Evolutionary conservation across 768 basidiomycete species (phyloP).

Genomic region (Termitomyces eurrhizus): DNA sequence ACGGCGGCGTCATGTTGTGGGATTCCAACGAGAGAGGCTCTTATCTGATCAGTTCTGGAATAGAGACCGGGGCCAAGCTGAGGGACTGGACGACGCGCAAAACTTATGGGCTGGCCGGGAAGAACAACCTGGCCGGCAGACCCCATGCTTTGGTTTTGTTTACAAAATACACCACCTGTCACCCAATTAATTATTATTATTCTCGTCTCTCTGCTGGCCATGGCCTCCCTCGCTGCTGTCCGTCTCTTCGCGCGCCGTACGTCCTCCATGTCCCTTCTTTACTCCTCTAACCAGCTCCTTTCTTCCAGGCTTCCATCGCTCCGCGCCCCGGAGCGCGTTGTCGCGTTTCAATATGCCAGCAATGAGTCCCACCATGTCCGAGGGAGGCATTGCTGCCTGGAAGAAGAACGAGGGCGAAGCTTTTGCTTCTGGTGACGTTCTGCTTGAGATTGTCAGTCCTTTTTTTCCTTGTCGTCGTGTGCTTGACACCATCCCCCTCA

Average conservation of each 20-base stretch:
- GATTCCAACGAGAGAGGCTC: conserved; percentile 69
- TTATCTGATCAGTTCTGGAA: conserved; percentile 52
- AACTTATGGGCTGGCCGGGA: conserved; percentile 74
- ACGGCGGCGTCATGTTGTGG: conserved; percentile 63
- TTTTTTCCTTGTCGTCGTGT: conserved; percentile 9
- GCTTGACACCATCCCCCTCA: conserved; percentile 26
- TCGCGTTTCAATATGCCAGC: conserved; percentile 94
- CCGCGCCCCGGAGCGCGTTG: conserved; percentile 73
- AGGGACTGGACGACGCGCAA: conserved; percentile 51
- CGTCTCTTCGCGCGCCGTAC: conserved; percentile 66
- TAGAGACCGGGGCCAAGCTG: conserved; percentile 68
- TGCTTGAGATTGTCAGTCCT: conserved; percentile 84
- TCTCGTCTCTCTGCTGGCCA: conserved; percentile 43
- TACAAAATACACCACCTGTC: conserved; percentile 22
- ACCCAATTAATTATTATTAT: conserved; percentile 24
- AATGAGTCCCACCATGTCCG: conserved; percentile 99
- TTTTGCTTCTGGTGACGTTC: conserved; percentile 86
- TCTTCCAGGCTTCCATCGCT: conserved; percentile 70
- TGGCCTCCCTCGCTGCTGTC: conserved; percentile 58
- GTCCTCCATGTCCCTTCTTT: conserved; percentile 15
- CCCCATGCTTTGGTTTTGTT: conserved; percentile 29
- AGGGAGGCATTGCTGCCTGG: conserved; percentile 97
- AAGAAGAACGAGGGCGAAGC: conserved; percentile 95
- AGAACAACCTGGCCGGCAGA: conserved; percentile 35
- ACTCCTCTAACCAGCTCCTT: background rate